Conservation (phyloP, 768 basidiomycete genomes). For the Xanthoconium stramineum region DNA sequence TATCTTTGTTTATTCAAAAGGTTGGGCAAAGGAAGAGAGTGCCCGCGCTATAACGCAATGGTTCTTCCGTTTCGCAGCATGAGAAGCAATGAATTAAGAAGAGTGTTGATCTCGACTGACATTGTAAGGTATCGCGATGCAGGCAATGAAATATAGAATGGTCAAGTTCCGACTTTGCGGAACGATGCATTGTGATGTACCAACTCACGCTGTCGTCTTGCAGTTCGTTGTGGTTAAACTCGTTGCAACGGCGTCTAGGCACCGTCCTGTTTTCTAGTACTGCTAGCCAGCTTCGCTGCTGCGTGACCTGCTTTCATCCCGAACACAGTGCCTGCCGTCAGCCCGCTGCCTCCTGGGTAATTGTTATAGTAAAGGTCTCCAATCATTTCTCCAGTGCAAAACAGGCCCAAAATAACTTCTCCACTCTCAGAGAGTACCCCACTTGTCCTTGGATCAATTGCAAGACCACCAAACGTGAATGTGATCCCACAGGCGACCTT, state of each 20-base stretch:
- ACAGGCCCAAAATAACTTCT: conserved; percentile 49
- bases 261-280: neutral
- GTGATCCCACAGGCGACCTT: conserved; percentile 69
- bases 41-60: conserved; percentile 47
- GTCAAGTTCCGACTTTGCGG: neutral
- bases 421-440: conserved; percentile 45
- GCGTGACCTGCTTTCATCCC: conserved; percentile 52
- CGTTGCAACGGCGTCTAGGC: neutral
- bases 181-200: neutral
- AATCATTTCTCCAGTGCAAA: conserved; percentile 68
- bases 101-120: neutral
- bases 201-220: neutral
- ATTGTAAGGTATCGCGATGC: conserved; percentile 1
- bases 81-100: neutral
- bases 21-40: conserved; percentile 59
- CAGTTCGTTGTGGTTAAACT: neutral
- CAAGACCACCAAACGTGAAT: conserved; percentile 70
- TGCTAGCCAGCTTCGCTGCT: conserved; percentile 34
- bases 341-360: conserved; percentile 68
- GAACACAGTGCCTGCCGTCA: conserved; percentile 65
- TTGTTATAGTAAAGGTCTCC: conserved; percentile 62
- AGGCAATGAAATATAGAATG: neutral
- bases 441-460: conserved; percentile 53
- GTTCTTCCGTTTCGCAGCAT: conserved; percentile 41
- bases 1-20: conserved; percentile 25